These are phyloP conservation scores for Lumnitzera racemosa DNA, from an alignment of 345 rosid species.

Conservation along the genomic window DNA sequence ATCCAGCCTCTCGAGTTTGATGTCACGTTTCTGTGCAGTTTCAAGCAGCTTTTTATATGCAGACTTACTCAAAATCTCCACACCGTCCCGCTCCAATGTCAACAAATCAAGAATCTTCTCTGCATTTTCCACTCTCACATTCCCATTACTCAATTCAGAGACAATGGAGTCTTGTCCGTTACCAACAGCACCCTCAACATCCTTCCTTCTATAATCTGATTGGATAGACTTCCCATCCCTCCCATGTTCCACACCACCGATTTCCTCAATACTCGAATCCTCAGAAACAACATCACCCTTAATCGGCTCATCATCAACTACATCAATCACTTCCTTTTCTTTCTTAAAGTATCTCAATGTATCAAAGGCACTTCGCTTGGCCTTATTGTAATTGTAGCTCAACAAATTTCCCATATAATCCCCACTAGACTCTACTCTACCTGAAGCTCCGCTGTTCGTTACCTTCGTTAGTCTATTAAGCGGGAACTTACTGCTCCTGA, in stretches of 20 bases:
- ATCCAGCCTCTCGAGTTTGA: conserved; percentile 38
- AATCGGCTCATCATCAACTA: conserved; percentile 27
- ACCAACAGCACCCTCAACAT: conserved; percentile 23
- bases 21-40: conserved; percentile 36
- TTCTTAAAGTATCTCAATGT: conserved; percentile 25
- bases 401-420: conserved; percentile 30
- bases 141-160: conserved; percentile 31
- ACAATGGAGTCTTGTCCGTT: conserved; percentile 20
- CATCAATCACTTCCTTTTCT: conserved; percentile 35
- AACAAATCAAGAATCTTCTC: conserved; percentile 33
- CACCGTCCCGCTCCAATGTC: conserved; percentile 26
- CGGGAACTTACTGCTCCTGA: conserved; percentile 38
- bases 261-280: conserved; percentile 51
- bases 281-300: conserved; percentile 36
- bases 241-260: conserved; percentile 31
- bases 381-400: conserved; percentile 20
- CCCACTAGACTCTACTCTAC: conserved; percentile 9
- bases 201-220: conserved; percentile 15
- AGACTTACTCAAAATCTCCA: conserved; percentile 28
- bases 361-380: conserved; percentile 34
- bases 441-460: conserved; percentile 12
- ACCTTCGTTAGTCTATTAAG: conserved; percentile 12
- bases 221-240: conserved; percentile 15
- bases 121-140: conserved; percentile 31
- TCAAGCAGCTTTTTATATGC: conserved; percentile 61